Base-by-base conservation (phyloP, 1,284 basidiomycete genomes). In the Sparassis latifolia region DNA sequence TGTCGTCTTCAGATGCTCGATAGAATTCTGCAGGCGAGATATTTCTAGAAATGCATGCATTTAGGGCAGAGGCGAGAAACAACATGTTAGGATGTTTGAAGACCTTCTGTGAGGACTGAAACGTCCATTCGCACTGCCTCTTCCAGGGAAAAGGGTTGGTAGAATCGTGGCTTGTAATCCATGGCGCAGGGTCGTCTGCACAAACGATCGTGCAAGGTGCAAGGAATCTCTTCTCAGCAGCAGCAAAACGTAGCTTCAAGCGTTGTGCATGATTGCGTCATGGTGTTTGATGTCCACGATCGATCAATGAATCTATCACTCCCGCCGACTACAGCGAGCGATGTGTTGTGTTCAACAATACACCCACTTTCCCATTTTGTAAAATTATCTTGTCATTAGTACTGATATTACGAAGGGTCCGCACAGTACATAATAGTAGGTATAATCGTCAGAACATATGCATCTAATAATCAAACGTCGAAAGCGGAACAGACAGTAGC, bases 141-240 rank as follows among this genome's bases (percentile, higher is more conserved):
- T 47, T 70, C 66, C 29, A 89, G 66, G 3, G 86, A 83, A 67
- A 92, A 92, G 0, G 89, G 89, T 56, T 92, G 89, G 3, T 73
- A 52, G 64, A 86, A 82, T 44, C 75, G 78, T 40, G 86, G 82
- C 47, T 57, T 71, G 66, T 82, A 89, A 44, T 84, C 82, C 83
- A 87, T 84, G 37, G 38, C 42, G 41, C 42, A 10, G 40, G 38
- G 20, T 20, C 20, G 20, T 20, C 20, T 42, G n/a, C n/a, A 20
- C 20, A 20, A 20, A 20, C 20, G 20, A 20, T 20, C 20, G 20
- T 20, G 20, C 20, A 20, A 20, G 20, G 20, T 20, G 20, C 20
- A 20, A 20, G 20, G 20, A 20, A 20, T 20, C 20, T 20, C 20
- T 20, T 20, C 20, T 20, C 20, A 10, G 28, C 37, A 39, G 37